A percentile compares a stretch with the other conserved stretches of the same genome.
phyloP scores from a whole-genome alignment of 225 moss, liverwort and hornwort species.

The Pseudoscleropodium purum region DNA sequence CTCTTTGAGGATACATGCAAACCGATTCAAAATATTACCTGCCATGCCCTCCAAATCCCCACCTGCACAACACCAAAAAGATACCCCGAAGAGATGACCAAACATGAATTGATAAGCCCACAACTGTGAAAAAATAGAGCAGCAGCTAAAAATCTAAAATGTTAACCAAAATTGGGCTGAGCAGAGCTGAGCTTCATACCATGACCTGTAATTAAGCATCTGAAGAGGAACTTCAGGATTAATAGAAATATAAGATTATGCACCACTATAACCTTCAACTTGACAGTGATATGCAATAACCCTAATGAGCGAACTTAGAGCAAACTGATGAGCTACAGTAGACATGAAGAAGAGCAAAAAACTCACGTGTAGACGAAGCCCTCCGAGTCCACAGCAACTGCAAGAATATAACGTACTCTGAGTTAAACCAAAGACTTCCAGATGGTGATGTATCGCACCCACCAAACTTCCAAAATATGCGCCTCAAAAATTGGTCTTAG shows the following conservation, averaged over 20 bases:
- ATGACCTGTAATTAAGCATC: neutral
- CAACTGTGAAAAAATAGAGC: neutral
- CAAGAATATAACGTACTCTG: slow-evolving; percentile 22
- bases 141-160: neutral
- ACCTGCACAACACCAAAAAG: slow-evolving; percentile 39
- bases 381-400: slow-evolving; percentile 88
- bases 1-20: slow-evolving; percentile 9
- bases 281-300: neutral
- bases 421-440: slow-evolving; percentile 19
- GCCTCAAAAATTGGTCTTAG: slow-evolving; percentile 3
- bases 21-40: slow-evolving; percentile 50
- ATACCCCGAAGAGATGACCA: slow-evolving; percentile 4
- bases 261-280: neutral
- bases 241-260: neutral
- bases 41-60: slow-evolving; percentile 98
- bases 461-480: slow-evolving; percentile 3
- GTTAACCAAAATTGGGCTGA: neutral
- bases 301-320: neutral
- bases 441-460: neutral
- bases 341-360: neutral
- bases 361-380: slow-evolving; percentile 87
- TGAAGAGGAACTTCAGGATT: neutral
- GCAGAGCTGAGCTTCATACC: neutral
- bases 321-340: neutral
- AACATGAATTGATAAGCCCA: neutral